phyloP scores from a whole-genome alignment of 2,329 filamentous ascomycete genomes.

The Beauveria brongniartii region DNA sequence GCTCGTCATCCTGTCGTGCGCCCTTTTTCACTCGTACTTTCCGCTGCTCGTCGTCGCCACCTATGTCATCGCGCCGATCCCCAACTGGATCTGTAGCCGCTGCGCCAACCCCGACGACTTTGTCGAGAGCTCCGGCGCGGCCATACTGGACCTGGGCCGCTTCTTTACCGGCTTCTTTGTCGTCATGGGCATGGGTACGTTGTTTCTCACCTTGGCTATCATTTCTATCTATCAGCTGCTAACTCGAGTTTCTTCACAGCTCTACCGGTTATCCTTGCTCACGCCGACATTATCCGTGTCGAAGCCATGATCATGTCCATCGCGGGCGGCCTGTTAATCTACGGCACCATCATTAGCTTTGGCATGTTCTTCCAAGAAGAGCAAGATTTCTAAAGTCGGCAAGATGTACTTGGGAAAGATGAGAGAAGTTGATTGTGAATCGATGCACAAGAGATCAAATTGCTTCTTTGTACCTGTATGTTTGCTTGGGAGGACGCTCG shows the following conservation, averaged over 20 bases:
- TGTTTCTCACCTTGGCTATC: neutral
- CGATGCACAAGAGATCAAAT: neutral
- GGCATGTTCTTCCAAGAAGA: constrained; percentile 98
- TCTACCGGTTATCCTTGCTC: constrained; percentile 78
- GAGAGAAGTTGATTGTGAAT: neutral
- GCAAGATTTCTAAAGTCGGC: constrained; percentile 66
- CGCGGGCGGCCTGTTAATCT: constrained; percentile 85
- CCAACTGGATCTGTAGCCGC: constrained; percentile 91
- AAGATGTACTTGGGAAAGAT: too few relatives aligned
- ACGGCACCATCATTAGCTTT: constrained; percentile 97
- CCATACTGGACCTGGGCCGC: constrained; percentile 83
- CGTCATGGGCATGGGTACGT: constrained; percentile 92
- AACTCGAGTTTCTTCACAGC: constrained; percentile 42
- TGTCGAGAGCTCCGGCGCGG: constrained; percentile 73
- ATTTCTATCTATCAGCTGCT: constrained; percentile 1
- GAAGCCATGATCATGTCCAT: constrained; percentile 95
- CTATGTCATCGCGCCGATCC: constrained; percentile 85
- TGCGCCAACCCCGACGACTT: constrained; percentile 94
- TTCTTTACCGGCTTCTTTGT: constrained; percentile 95
- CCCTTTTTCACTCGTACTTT: constrained; percentile 90
- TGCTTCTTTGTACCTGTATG: neutral
- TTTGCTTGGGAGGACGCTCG: neutral
- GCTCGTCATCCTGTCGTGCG: constrained; percentile 95
- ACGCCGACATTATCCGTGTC: constrained; percentile 71
- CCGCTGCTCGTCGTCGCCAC: constrained; percentile 92